Evolutionary conservation across 305 asterid species (phyloP), one percentile per base, ranked within the genome.

Genomic region (Fraxinus floribunda): DNA sequence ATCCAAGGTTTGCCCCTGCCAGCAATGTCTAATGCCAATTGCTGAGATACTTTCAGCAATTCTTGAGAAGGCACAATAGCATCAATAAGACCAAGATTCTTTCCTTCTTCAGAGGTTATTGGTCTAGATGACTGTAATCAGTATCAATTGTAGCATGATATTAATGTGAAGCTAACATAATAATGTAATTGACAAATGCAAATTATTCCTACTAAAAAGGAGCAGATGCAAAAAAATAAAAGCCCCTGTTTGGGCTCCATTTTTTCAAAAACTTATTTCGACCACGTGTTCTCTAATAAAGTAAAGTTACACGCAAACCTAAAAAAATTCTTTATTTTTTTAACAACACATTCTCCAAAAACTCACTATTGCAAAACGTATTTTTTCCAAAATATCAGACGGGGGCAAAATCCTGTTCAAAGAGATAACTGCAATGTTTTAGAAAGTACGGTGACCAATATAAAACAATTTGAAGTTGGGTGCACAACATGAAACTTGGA

Each of bases 11-110:
- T 93, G 84, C 85, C 90, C 84, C 88, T 83, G 41, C 85, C 95
- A 35, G 91, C 90, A 77, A 96, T 94, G 86, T 91, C 98, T 62
- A 92, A 86, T 83, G 98, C 99, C 98, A 95, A 93, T 66, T 86
- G 90, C 35, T 91, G 86, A 32, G 99, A 87, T 84, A 88, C 94
- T 79, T 91, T 87, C 76, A 96, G 78, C 88, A 96, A 83, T 71
- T 94, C 98, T 66, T 60, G 88, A 18, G 98, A 86, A 79, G 96
- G 86, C 79, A 86, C 97, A 76, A 96, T 89, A 55, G 93, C 95
- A 91, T 96, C 99, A 82, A 96, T 87, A 75, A 96, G 97, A 81
- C 99, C 99, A 7, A 92, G 85, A 80, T 89, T 93, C 85, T 91
- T 81, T 81, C 98, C 99, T 88, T 93, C 98, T 85, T 93, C 99